Percentiles rank a stretch among this genome's conserved stretches.
Evolutionary conservation across 257 asterid species (phyloP).

Genomic region (Striga asiatica): DNA sequence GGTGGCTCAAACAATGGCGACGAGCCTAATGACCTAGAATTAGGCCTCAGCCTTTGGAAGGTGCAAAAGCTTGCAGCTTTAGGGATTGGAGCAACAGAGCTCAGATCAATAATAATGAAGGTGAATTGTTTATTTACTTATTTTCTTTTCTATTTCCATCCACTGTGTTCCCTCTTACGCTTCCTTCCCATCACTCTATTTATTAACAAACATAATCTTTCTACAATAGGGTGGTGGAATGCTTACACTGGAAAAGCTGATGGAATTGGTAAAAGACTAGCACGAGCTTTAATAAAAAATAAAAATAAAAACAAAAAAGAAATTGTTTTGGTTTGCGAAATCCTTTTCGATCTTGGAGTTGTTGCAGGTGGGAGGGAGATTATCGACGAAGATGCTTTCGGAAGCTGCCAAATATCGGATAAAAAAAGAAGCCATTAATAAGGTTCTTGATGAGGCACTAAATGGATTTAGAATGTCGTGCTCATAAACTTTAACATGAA

Average conservation of each 20-base stretch:
- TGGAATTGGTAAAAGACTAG: constrained; percentile 70
- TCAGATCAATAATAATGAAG: constrained; percentile 59
- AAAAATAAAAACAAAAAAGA: no score
- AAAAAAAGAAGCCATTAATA: constrained; percentile 48
- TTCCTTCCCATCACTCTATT: constrained; percentile 6
- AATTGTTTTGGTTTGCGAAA: not conserved
- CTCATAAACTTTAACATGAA: constrained; percentile 6
- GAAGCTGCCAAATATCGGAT: constrained; percentile 79
- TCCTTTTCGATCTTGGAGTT: constrained; percentile 9
- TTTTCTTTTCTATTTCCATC: constrained; percentile 5
- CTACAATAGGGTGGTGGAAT: constrained; percentile 74
- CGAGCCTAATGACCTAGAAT: constrained; percentile 39
- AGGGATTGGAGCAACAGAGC: constrained; percentile 60
- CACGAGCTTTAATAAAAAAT: no score
- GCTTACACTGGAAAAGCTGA: constrained; percentile 64
- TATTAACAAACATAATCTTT: constrained; percentile 13
- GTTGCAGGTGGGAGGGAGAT: constrained; percentile 61
- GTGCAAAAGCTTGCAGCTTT: constrained; percentile 68
- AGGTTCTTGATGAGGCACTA: constrained; percentile 38
- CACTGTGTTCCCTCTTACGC: constrained; percentile 2
- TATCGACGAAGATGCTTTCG: constrained; percentile 61
- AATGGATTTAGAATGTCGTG: constrained; percentile 3
- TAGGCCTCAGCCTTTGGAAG: constrained; percentile 79
- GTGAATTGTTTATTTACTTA: constrained; percentile 21
- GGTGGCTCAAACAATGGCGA: constrained; percentile 30